Evolutionary conservation across 257 asterid genomes (phyloP).

Genomic region (Ocimum tenuiflorum): DNA sequence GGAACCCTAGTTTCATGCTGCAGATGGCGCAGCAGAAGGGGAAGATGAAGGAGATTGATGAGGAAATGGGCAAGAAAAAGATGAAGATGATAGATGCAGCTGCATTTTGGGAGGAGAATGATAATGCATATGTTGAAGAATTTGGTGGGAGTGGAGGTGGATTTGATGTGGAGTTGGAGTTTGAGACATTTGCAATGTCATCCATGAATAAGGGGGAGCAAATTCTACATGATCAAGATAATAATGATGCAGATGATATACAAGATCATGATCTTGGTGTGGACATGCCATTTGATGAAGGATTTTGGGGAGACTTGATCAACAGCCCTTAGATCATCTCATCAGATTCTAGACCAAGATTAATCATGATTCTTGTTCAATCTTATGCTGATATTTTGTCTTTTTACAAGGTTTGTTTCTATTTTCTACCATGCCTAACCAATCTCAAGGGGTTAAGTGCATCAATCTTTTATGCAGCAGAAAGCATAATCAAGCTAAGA

Average conservation of each 20-base stretch:
- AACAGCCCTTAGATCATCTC: neutral
- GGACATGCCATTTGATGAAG: slow-evolving; percentile 35
- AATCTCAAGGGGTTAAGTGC: neutral
- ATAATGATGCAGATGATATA: neutral
- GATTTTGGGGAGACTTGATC: slow-evolving; percentile 47
- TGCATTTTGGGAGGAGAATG: slow-evolving; percentile 14
- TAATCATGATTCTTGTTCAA: neutral
- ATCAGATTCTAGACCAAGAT: neutral
- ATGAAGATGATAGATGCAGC: slow-evolving; percentile 33
- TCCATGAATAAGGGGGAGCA: slow-evolving; percentile 24
- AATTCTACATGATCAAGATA: slow-evolving; percentile 1
- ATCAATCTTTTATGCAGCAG: neutral
- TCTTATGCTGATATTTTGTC: neutral
- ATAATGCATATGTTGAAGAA: neutral
- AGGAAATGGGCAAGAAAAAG: slow-evolving; percentile 32
- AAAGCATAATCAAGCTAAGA: neutral
- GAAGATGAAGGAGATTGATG: slow-evolving; percentile 40
- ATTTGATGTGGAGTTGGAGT: slow-evolving; percentile 23
- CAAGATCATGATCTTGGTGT: neutral
- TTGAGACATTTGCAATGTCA: slow-evolving; percentile 18
- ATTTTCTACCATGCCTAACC: neutral
- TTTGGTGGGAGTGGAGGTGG: slow-evolving; percentile 4
- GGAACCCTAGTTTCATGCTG: slow-evolving; percentile 42
- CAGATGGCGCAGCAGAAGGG: slow-evolving; percentile 41
- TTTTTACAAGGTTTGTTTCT: neutral